Evolutionary conservation across 1,284 basidiomycete genomes (phyloP), one percentile per base, ranked within the genome.

Genomic region (Moniliophthora roreri): DNA sequence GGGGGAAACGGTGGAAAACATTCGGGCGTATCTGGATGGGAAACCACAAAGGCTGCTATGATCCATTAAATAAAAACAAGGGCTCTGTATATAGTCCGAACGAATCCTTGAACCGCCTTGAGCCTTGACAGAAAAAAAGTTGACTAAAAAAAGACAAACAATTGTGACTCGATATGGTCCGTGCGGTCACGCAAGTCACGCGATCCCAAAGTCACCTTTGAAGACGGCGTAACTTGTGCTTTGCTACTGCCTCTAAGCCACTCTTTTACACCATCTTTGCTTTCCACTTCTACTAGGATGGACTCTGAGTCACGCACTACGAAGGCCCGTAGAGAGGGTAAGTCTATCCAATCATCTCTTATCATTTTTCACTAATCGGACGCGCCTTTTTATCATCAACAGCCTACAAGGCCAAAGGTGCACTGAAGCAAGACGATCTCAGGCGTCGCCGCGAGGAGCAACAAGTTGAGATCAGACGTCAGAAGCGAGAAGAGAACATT

Each of bases 401-500:
- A 79, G 77, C 77, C 63, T 79, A 79, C 69, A 79, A 94, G 80
- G 88, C 83, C 73, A 93, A 93, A 71, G 87, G 89, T 59, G 85
- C 80, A 60, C 77, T 93, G 60, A 93, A 92, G 70, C 85, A 85
- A 63, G 91, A 94, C 59, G 89, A 90, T 63, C 89, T 97, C 63
- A 85, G 95, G 67, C 89, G 94, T 73, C 87, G 95, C 70, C 86
- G 95, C 58, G 95, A 98, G 72, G 95, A 98, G 70, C 92, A 95
- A 69, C 94, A 97, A 68, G 95, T 98, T 55, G 95, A 98, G 79
- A 97, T 98, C 78, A 84, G 95, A 68, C 84, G 92, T 67, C 92
- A 95, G 77, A 97, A 97, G 78, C 83, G 95, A 63, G 95, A 98
- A 69, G 95, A 98, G 73, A 95, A 93, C 69, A 95, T 98, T 57